A percentile compares a stretch with the other conserved stretches of the same genome.
Evolutionary conservation across 345 rosid genomes (phyloP).

Genomic region (Gossypium rotundifolium): DNA sequence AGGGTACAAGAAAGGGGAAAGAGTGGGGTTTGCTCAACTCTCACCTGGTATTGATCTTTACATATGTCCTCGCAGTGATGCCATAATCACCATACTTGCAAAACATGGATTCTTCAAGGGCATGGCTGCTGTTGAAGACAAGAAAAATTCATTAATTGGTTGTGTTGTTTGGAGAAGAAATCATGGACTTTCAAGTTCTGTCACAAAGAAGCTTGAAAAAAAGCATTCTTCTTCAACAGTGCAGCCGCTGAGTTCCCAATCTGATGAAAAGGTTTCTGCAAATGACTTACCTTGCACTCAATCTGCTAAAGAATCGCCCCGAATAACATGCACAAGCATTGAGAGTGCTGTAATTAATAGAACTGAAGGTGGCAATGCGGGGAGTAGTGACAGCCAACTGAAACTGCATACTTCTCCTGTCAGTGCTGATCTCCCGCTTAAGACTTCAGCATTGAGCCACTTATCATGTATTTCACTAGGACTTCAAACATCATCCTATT

Average conservation of each 20-base stretch:
- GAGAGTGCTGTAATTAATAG: background rate
- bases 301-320: background rate
- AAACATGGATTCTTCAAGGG: slow-evolving; percentile 38
- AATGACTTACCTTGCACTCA: slow-evolving; percentile 1
- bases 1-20: slow-evolving; percentile 24
- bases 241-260: slow-evolving; percentile 10
- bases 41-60: slow-evolving; percentile 30
- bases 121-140: slow-evolving; percentile 25
- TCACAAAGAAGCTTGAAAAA: slow-evolving; percentile 10
- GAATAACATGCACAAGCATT: background rate
- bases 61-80: slow-evolving; percentile 26
- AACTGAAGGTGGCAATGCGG: background rate
- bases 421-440: slow-evolving; percentile 5
- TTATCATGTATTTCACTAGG: background rate
- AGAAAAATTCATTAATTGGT: slow-evolving; percentile 23
- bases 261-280: background rate
- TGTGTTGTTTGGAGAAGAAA: slow-evolving; percentile 33
- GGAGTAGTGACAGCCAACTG: slow-evolving; percentile 7
- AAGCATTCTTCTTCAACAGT: slow-evolving; percentile 11
- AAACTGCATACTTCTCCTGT: slow-evolving; percentile 10
- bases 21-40: slow-evolving; percentile 27
- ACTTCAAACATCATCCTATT: background rate
- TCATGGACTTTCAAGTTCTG: slow-evolving; percentile 5
- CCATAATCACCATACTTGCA: slow-evolving; percentile 32
- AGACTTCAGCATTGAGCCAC: slow-evolving; percentile 6